Evolutionary conservation across 176 grass and related monocot genomes (phyloP).

Genomic region (Carex pumila): DNA sequence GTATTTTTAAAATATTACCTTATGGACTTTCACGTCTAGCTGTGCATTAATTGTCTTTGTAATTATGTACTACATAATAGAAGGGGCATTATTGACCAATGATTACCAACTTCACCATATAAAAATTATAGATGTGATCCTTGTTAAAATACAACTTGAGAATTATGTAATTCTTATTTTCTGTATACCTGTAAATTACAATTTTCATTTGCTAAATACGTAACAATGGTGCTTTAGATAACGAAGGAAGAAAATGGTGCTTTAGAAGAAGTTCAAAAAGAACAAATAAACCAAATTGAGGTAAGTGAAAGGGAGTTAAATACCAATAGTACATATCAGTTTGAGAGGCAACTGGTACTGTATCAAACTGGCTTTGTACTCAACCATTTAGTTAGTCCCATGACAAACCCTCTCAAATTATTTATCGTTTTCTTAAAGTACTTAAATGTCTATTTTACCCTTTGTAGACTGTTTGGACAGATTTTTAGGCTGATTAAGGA

Average conservation of each 20-base stretch:
- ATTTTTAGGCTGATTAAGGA: too few species aligned
- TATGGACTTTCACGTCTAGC: neutral
- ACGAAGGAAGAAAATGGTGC: neutral
- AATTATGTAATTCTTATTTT: neutral
- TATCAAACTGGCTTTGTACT: neutral
- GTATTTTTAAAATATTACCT: neutral
- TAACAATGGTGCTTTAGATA: too few species aligned
- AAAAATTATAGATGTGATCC: neutral
- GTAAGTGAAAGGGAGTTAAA: neutral
- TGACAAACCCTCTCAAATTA: neutral
- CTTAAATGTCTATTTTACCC: neutral
- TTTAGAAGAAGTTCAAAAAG: neutral
- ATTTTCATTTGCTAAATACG: neutral
- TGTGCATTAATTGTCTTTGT: neutral
- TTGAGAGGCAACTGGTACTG: neutral
- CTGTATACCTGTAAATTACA: neutral
- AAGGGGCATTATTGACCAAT: neutral
- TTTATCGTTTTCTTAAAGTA: neutral
- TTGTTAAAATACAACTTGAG: neutral
- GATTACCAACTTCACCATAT: neutral
- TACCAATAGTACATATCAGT: neutral
- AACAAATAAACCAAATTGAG: slow-evolving; percentile 4
- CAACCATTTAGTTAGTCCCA: neutral
- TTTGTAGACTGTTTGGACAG: neutral
- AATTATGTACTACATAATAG: neutral